Base-by-base conservation (phyloP, 192 early-diverging fungal species). In the Phlyctochytrium bullatum region DNA sequence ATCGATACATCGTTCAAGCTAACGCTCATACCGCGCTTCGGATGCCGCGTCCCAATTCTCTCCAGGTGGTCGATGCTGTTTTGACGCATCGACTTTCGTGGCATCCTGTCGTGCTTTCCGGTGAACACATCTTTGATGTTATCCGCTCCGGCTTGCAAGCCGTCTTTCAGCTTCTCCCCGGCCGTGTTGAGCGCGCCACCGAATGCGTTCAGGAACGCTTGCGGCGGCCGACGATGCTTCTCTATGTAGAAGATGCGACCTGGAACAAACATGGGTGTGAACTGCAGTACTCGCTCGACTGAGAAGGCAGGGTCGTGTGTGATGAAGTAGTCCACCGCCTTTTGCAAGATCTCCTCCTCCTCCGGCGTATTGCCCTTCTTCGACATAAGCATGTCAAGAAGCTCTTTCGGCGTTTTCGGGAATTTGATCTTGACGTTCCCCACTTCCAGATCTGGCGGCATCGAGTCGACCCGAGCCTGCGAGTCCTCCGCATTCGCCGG, bases 211-310 rank as follows among this genome's bases (percentile, higher is more conserved):
- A 14, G 40, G 10, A 47, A 47, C 6, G 40, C 20, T 20, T 47
- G 40, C 20, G 40, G 40, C 40, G 40, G 40, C 6, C 40, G 40
- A 6, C 47, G 23, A 12, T 70, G 33, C 64, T 74, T 74, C 57
- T 74, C 73, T 27, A 74, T 32, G 59, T 74, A 74, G 33, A 74
- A 52, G 30, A 74, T 66, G 0, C 60, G 34, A 0, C 73, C 73
- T 1, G 73, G 68, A 17, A 74, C 32, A 64, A 65, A 70, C 73
- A 74, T 65, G 10, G 60, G 73, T 1, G 10, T 40, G 24, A 35
- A 4, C 12, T n/a, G 23, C 36, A 64, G 2, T 14, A 47, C 40
- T 20, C 40, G 40, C 40, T 47, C 40, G 40, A 47, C 20, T 6
- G 58, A 25, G 10, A 53, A 29, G 4, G 27, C 31, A 33, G 36